Conservation (phyloP, 768 basidiomycete genomes). For the Xerocomus brunneocitrinus region DNA sequence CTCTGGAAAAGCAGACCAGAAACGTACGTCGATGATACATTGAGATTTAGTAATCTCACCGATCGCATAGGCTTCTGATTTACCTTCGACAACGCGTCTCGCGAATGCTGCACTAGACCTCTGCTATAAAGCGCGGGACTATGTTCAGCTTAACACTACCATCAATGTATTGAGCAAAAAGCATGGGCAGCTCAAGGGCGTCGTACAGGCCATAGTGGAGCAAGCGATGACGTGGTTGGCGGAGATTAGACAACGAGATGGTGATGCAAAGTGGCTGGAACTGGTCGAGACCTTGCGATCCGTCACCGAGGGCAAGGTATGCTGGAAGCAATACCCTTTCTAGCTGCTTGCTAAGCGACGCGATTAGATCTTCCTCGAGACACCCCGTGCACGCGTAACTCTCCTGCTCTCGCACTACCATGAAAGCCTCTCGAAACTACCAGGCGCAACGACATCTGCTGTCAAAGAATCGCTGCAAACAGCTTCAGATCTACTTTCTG, state of each 20-base stretch:
- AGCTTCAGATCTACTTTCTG: constrained; percentile 88
- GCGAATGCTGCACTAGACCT: constrained; percentile 70
- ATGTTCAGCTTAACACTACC: constrained; percentile 63
- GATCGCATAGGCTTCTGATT: constrained; percentile 77
- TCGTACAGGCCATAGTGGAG: constrained; percentile 89
- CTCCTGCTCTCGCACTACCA: constrained; percentile 81
- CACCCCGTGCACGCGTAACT: constrained; percentile 92
- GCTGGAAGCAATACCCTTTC: constrained; percentile 16
- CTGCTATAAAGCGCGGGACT: constrained; percentile 68
- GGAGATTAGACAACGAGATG: constrained; percentile 63
- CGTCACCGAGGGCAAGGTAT: constrained; percentile 95
- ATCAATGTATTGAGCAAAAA: constrained; percentile 81
- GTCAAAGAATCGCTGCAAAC: constrained; percentile 70
- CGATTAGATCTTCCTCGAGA: constrained; percentile 88
- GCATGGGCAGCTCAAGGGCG: constrained; percentile 92
- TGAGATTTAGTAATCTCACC: not conserved
- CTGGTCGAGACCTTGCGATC: constrained; percentile 83
- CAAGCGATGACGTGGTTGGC: constrained; percentile 77
- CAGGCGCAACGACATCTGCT: constrained; percentile 36
- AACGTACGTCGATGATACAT: constrained; percentile 55
- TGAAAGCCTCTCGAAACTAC: constrained; percentile 55
- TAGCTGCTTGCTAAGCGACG: not conserved
- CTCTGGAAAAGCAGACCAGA: constrained; percentile 92
- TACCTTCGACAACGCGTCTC: constrained; percentile 84
- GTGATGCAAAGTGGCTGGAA: constrained; percentile 76